Evolutionary conservation across 805 yeast species (phyloP).

Genomic region (Candida suzukii): DNA sequence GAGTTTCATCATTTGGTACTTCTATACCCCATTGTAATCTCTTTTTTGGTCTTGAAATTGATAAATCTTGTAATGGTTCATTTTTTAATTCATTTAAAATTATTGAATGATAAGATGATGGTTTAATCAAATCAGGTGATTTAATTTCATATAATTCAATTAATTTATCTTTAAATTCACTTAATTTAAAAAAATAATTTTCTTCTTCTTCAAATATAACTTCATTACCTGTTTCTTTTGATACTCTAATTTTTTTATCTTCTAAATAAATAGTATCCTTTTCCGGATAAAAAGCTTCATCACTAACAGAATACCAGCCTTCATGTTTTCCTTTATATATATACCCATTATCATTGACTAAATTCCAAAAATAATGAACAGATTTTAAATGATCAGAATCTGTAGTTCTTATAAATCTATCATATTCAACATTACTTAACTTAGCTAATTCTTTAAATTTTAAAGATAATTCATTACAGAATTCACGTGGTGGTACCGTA

Average conservation of each 20-base stretch:
- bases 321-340: slow-evolving; percentile 78
- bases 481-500: slow-evolving; percentile 47
- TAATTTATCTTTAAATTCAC: slow-evolving; percentile 50
- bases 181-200: slow-evolving; percentile 79
- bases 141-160: slow-evolving; percentile 42
- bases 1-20: slow-evolving; percentile 75
- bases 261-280: slow-evolving; percentile 46
- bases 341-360: slow-evolving; percentile 49
- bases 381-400: slow-evolving; percentile 68
- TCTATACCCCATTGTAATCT: slow-evolving; percentile 85
- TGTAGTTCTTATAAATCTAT: slow-evolving; percentile 86
- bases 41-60: slow-evolving; percentile 78
- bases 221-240: slow-evolving; percentile 67
- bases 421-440: slow-evolving; percentile 49
- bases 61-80: slow-evolving; percentile 52
- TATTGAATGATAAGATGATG: slow-evolving; percentile 46
- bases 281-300: slow-evolving; percentile 90
- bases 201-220: slow-evolving; percentile 73
- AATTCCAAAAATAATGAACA: slow-evolving; percentile 65
- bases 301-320: slow-evolving; percentile 95
- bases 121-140: slow-evolving; percentile 44
- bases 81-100: slow-evolving; percentile 51
- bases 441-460: slow-evolving; percentile 61
- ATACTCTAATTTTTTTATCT: slow-evolving; percentile 27
- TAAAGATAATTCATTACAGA: slow-evolving; percentile 64